Conservation (phyloP, 345 rosid genomes). For the Syzygium jambos region DNA sequence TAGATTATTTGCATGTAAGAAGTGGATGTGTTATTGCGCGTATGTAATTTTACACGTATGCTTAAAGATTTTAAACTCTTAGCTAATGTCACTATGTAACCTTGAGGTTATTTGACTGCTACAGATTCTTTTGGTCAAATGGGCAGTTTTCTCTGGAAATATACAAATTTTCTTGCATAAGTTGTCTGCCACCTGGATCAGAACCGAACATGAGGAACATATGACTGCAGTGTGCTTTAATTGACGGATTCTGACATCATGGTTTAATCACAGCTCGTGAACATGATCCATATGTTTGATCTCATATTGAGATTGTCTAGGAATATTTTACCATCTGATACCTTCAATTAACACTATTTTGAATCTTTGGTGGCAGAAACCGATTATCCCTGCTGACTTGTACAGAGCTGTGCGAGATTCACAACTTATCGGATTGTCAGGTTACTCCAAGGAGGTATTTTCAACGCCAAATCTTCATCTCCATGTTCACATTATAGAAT, state of each 20-base stretch:
- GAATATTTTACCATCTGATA: not conserved
- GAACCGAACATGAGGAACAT: not conserved
- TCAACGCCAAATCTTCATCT: not conserved
- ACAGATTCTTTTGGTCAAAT: not conserved
- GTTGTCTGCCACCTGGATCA: not conserved
- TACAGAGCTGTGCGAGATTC: slow-evolving; percentile 78
- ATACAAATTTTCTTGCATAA: not conserved
- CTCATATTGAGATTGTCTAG: not conserved
- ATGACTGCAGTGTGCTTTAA: not conserved
- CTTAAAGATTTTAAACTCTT: not conserved
- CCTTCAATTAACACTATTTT: not conserved
- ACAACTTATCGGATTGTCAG: slow-evolving; percentile 90
- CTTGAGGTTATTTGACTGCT: not conserved
- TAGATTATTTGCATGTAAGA: not conserved
- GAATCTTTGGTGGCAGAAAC: slow-evolving; percentile 45
- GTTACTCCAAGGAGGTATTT: slow-evolving; percentile 85
- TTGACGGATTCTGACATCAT: not conserved
- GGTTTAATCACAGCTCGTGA: not conserved
- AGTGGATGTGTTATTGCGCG: not conserved
- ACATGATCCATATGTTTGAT: not conserved
- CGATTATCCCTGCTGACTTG: slow-evolving; percentile 68
- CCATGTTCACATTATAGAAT: not conserved
- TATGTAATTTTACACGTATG: not conserved
- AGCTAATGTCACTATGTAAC: not conserved
- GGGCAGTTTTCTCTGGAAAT: not conserved